These are phyloP conservation scores for Paraleonurus japonicus DNA, from an alignment of 257 asterid genomes.

Conservation along the genomic window DNA sequence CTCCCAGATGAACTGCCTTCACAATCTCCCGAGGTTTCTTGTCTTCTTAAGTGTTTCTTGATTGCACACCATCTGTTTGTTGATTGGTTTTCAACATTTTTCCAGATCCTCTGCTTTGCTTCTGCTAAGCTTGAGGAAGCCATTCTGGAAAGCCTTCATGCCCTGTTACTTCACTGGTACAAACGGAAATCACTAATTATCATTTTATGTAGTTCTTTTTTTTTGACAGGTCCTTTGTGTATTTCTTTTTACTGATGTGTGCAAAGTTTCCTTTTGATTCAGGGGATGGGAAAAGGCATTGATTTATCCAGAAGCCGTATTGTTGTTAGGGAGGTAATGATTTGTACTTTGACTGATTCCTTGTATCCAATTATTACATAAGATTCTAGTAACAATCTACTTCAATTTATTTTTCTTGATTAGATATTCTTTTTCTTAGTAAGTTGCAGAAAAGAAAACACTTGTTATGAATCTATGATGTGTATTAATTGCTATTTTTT, in stretches of 20 bases:
- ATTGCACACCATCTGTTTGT: conserved; percentile 20
- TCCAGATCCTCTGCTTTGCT: conserved; percentile 68
- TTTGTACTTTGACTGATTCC: neutral
- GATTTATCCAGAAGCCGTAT: conserved; percentile 25
- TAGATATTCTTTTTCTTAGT: neutral
- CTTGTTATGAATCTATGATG: neutral
- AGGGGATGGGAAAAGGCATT: conserved; percentile 37
- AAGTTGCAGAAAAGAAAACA: neutral
- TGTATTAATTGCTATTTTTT: neutral
- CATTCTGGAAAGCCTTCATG: conserved; percentile 36
- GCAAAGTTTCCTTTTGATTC: conserved; percentile 24
- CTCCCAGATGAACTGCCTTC: conserved; percentile 69
- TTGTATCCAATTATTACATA: neutral
- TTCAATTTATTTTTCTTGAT: neutral
- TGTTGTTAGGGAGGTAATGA: conserved; percentile 35
- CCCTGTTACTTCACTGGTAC: conserved; percentile 49
- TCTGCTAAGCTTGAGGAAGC: conserved; percentile 42
- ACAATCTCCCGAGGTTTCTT: conserved; percentile 62
- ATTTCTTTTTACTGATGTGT: conserved; percentile 12
- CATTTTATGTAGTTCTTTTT: neutral
- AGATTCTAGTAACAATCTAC: neutral
- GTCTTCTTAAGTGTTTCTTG: neutral
- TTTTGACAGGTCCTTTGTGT: neutral
- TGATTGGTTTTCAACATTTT: neutral
- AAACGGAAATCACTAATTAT: neutral